Evolutionary conservation across 2,329 filamentous ascomycete species (phyloP), one percentile per base, ranked within the genome.

Genomic region (Phoma sp.): DNA sequence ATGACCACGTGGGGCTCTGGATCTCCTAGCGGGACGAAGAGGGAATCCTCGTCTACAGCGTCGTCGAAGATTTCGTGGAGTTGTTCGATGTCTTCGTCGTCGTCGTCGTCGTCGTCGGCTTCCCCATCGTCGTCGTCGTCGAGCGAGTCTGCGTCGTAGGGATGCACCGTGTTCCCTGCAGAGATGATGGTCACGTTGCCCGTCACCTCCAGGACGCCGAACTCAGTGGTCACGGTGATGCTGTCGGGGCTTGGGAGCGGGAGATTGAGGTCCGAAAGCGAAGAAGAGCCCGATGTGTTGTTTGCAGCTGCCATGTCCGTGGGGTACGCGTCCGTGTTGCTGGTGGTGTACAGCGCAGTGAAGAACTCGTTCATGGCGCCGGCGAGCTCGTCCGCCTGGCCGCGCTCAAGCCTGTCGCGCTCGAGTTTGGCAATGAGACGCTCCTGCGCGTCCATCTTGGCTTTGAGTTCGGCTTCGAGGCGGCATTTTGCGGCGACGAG

Each of bases 341-440:
- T 57, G 4, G 62, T 60, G 45, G 62, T 60, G 47, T 69, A 64
- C 7, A 73, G 51, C 13, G 58, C 65, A 7, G 61, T 50, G 52
- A 70, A 74, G 49, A 75, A 75, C 50, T 75, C 70, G 39, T 62
- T 65, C 50, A 73, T 68, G 1, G 67, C 66, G n/a, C 66, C 71
- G 1, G 71, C 72, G 14, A 75, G 49, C 40, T 73, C 65, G 43
- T 75, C 70, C 2, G 72, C 72, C 22, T 68, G 61, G 1, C 65
- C 67, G n/a, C 70, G 67, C 48, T 71, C 68, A 50, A 70, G 64
- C 23, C 65, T 66, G 35, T 75, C 72, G 42, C 66, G 67, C 35
- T 71, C 67, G 37, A 67, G 58, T 29, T 63, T 69, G 6, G 68
- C 67, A 29, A 64, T 62, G 2, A 62, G 64, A 30, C 66, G 67